These are phyloP conservation scores for Teratosphaeria destructans DNA, from an alignment of 2,329 filamentous ascomycete species.

Conservation along the genomic window DNA sequence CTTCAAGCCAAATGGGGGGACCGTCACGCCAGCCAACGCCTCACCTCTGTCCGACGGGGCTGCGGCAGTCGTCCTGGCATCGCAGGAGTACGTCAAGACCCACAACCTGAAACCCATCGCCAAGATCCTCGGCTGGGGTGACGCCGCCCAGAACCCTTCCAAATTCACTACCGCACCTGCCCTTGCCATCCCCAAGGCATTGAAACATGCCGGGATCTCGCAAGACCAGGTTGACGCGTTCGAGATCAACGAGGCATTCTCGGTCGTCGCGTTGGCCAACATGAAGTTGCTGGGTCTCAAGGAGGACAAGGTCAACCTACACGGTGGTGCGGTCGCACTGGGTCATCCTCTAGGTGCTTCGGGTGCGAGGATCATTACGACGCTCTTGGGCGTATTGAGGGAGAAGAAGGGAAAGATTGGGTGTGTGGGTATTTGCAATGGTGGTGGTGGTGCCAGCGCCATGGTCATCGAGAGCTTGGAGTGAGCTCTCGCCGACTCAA, in stretches of 20 bases:
- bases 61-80: conserved; percentile 83
- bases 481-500: not conserved
- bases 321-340: conserved; percentile 88
- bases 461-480: conserved; percentile 64
- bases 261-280: conserved; percentile 90
- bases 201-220: conserved; percentile 82
- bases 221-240: conserved; percentile 77
- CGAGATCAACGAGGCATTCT: conserved; percentile 99
- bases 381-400: conserved; percentile 75
- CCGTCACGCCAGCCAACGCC: conserved; percentile 91
- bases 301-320: conserved; percentile 85
- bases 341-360: conserved; percentile 91
- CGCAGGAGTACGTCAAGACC: conserved; percentile 86
- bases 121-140: conserved; percentile 95
- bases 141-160: conserved; percentile 80
- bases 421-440: conserved; percentile 93
- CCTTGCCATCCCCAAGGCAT: conserved; percentile 90
- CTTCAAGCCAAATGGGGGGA: conserved; percentile 69
- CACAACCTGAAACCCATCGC: conserved; percentile 83
- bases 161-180: conserved; percentile 94
- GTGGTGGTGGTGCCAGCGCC: conserved; percentile 88
- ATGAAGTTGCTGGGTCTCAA: conserved; percentile 76
- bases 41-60: conserved; percentile 94
- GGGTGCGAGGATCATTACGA: conserved; percentile 86
- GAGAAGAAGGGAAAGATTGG: conserved; percentile 92